Percentiles rank a stretch among this genome's conserved stretches.
These are phyloP conservation scores for Termitomyces sp. DNA, from an alignment of 768 basidiomycete species.

Conservation along the genomic window DNA sequence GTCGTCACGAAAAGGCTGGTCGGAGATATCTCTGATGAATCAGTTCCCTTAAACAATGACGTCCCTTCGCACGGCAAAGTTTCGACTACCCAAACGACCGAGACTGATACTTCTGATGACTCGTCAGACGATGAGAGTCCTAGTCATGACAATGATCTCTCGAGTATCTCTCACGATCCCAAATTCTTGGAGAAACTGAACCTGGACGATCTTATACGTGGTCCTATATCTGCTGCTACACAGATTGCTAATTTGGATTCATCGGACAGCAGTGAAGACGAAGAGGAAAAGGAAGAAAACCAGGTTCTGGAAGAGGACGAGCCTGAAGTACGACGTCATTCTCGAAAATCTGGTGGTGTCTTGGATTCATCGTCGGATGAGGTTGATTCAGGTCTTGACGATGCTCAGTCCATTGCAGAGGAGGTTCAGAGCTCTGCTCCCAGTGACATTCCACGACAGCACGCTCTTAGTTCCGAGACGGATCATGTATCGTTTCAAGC, in stretches of 20 bases:
- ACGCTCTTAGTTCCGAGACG: slow-evolving; percentile 1
- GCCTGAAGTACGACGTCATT: slow-evolving; percentile 18
- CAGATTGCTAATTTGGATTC: slow-evolving; percentile 29
- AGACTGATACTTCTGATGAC: slow-evolving; percentile 1
- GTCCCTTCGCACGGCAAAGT: not conserved
- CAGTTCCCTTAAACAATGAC: not conserved
- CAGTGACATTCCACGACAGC: not conserved
- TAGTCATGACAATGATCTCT: slow-evolving; percentile 6
- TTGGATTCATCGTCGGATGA: slow-evolving; percentile 18
- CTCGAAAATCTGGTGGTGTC: slow-evolving; percentile 17
- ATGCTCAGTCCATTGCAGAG: slow-evolving; percentile 22
- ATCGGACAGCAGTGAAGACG: slow-evolving; percentile 34
- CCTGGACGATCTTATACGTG: slow-evolving; percentile 32
- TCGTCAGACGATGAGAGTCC: slow-evolving; percentile 3
- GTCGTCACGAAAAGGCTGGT: not conserved
- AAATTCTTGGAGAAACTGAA: slow-evolving; percentile 24
- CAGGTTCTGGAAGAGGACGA: slow-evolving; percentile 29
- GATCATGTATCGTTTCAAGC: slow-evolving; percentile 22
- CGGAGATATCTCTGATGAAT: not conserved
- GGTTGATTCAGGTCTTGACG: slow-evolving; percentile 31
- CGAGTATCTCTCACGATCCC: slow-evolving; percentile 19
- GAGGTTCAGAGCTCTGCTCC: not conserved
- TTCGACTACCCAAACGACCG: not conserved
- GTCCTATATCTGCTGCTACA: slow-evolving; percentile 23
- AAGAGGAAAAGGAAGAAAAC: slow-evolving; percentile 32